These are phyloP conservation scores for Lentinus tigrinus DNA, from an alignment of 768 basidiomycete species.

Conservation along the genomic window DNA sequence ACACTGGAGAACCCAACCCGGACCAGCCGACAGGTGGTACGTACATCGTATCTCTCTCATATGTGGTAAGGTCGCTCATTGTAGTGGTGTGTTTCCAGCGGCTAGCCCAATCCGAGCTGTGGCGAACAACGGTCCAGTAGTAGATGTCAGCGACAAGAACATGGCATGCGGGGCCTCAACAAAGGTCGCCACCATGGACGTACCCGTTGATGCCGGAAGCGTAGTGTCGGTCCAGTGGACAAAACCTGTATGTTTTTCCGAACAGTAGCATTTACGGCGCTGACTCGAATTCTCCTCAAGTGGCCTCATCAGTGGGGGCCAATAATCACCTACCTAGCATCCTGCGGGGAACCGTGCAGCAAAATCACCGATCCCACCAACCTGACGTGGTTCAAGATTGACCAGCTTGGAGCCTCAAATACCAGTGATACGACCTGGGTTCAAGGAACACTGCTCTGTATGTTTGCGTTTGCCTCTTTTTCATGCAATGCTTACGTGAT, in stretches of 20 bases:
- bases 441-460: background rate
- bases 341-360: conserved; percentile 57
- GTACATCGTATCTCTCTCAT: no score
- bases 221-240: background rate
- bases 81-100: no score
- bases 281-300: conserved; percentile 13
- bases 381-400: conserved; percentile 63
- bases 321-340: conserved; percentile 70
- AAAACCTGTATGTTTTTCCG: background rate
- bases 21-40: background rate
- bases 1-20: background rate
- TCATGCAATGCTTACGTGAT: background rate
- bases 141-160: background rate
- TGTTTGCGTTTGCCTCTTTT: background rate
- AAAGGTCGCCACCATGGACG: background rate
- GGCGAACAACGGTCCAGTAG: background rate
- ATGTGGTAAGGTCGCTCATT: no score
- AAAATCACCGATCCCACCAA: conserved; percentile 50
- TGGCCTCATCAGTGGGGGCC: conserved; percentile 66
- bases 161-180: background rate
- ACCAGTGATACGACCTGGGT: background rate
- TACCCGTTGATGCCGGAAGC: conserved; percentile 11
- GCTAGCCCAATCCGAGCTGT: background rate
- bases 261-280: background rate
- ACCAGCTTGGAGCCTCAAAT: conserved; percentile 25